Evolutionary conservation across 768 basidiomycete species (phyloP), one percentile per base, ranked within the genome.

Genomic region (Candolleomyces efflorescens): DNA sequence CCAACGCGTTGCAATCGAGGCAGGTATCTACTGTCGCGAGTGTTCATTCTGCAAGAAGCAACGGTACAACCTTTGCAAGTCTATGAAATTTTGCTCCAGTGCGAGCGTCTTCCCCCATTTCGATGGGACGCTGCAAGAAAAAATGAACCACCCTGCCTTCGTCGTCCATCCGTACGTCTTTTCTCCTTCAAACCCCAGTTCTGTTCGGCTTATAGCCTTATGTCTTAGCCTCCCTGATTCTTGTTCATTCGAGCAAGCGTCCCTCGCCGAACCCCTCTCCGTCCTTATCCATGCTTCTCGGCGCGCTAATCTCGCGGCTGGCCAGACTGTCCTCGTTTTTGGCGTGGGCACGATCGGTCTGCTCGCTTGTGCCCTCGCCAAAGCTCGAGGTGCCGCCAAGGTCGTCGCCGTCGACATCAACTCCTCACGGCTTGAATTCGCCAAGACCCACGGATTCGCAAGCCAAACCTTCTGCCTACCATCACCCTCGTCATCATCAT

Each of bases 341-440:
- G 96, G 96, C 54, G 91, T 89, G 18, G 96, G 96, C 51, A 85
- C 96, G 9, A 96, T 98, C 69, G 96, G 96, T 53, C 82, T 97
- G 39, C 85, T 98, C 43, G 91, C 91, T 0, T 91, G 89, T 67
- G 82, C 90, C 3, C 81, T 96, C 58, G 89, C 91, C 39, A 82
- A 83, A 62, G 77, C 84, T 20, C 73, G 76, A 49, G 93, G 92
- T 47, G 90, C 90, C 3, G 77, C 84, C 3, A 78, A 80, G 63
- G 79, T 94, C 65, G 83, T 89, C 60, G 89, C 89, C 23, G 74
- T 82, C 64, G 96, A 98, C 76, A 96, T 96, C 73, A 93, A 96
- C 73, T 79, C 80, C 63, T 73, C 82, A 26, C 85, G 94, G 45
- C 78, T 98, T 56, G 80, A 89, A 57, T 95, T 95, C 60, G 92